Conservation (phyloP, 805 yeast genomes). For the Diddensiella santjacobensis region DNA sequence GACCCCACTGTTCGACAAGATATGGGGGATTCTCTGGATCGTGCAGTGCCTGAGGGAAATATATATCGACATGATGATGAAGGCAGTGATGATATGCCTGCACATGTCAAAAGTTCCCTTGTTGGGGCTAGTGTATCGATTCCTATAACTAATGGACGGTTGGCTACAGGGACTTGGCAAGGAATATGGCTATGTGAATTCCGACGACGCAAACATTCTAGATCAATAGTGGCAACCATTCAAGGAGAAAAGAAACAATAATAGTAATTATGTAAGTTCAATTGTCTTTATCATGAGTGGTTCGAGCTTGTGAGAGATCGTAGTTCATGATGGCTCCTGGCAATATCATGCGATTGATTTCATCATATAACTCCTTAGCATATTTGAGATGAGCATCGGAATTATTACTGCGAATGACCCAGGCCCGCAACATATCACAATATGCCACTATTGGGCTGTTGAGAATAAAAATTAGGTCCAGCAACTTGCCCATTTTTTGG, state of each 20-base stretch:
- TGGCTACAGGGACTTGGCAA: conserved; percentile 82
- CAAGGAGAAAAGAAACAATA: conserved; percentile 6
- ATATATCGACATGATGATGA: conserved; percentile 64
- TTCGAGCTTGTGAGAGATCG: too few species aligned
- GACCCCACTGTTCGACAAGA: conserved; percentile 75
- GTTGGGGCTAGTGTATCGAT: conserved; percentile 63
- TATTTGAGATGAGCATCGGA: too few species aligned
- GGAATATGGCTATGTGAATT: conserved; percentile 77
- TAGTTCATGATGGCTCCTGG: too few species aligned
- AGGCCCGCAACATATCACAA: too few species aligned
- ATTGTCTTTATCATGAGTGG: too few species aligned
- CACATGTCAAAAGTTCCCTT: conserved; percentile 60
- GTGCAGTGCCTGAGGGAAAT: conserved; percentile 63
- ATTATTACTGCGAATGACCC: too few species aligned
- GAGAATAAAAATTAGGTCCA: too few species aligned
- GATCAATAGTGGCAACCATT: conserved; percentile 47
- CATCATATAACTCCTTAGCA: too few species aligned
- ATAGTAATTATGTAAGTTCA: too few species aligned
- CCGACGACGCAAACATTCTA: conserved; percentile 57
- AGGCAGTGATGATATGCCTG: conserved; percentile 80
- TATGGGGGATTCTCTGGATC: conserved; percentile 59
- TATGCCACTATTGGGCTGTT: too few species aligned
- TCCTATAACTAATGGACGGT: conserved; percentile 64
- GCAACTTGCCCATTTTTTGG: too few species aligned
- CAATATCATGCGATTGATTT: too few species aligned